phyloP scores from a whole-genome alignment of 176 grass and related monocot genomes.

The Bothriochloa decipiens region DNA sequence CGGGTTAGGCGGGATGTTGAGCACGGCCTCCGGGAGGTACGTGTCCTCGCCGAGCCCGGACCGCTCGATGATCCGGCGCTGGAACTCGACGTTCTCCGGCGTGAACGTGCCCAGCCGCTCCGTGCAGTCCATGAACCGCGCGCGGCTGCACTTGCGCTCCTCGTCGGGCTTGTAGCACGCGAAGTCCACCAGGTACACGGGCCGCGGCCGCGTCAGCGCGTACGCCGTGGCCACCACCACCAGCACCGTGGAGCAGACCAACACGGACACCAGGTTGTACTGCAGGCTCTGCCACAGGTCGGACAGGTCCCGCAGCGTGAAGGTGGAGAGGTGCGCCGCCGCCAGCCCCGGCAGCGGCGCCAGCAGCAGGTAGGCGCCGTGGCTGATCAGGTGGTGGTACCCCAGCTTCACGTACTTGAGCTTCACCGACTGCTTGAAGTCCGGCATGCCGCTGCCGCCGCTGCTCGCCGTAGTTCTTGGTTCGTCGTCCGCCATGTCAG shows the following conservation, averaged over 20 bases:
- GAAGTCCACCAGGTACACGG: constrained; percentile 73
- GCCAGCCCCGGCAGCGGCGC: constrained; percentile 27
- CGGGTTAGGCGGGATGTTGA: constrained; percentile 58
- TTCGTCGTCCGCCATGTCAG: neutral
- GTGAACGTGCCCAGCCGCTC: constrained; percentile 51
- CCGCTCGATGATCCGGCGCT: constrained; percentile 60
- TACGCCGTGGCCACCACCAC: constrained; percentile 54
- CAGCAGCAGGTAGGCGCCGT: constrained; percentile 62
- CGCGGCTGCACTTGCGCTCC: constrained; percentile 45
- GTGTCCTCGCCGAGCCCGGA: constrained; percentile 65
- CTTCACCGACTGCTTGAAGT: constrained; percentile 73
- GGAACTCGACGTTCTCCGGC: constrained; percentile 64
- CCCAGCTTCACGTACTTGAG: constrained; percentile 85
- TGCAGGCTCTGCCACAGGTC: constrained; percentile 48
- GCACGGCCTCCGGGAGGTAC: constrained; percentile 54
- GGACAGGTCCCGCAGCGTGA: constrained; percentile 42
- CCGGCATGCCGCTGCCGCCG: constrained; percentile 23
- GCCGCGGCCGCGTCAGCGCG: constrained; percentile 53
- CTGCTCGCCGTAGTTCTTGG: neutral
- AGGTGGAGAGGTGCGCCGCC: constrained; percentile 61
- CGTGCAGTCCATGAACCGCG: constrained; percentile 60
- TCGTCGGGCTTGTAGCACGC: constrained; percentile 71
- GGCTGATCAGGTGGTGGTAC: constrained; percentile 69
- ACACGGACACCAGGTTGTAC: constrained; percentile 43
- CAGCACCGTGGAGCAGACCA: constrained; percentile 44